Conservation (phyloP, 257 asterid genomes). For the Ilex aquifolium region DNA sequence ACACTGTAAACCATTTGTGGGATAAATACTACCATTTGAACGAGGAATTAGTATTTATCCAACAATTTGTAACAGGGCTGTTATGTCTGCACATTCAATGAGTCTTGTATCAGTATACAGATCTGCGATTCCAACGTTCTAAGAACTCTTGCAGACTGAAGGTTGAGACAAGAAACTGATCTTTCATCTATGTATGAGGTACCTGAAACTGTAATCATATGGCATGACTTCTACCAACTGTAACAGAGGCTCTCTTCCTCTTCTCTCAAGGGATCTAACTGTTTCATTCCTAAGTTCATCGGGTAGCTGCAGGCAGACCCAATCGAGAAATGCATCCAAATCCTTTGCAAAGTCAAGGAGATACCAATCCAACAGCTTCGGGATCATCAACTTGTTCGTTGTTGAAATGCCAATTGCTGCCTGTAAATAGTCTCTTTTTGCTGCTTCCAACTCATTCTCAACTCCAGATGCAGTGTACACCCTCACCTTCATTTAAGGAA, state of each 20-base stretch:
- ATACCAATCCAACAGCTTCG: constrained; percentile 79
- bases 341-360: constrained; percentile 81
- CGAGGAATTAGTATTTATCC: no score
- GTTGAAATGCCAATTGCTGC: constrained; percentile 70
- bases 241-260: constrained; percentile 40
- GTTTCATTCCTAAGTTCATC: constrained; percentile 43
- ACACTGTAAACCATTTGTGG: no score
- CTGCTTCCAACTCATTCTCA: constrained; percentile 61
- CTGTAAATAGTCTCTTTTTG: constrained; percentile 62
- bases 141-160: no score
- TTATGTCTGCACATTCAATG: no score
- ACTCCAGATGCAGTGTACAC: constrained; percentile 64
- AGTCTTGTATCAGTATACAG: no score
- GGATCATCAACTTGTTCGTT: constrained; percentile 50
- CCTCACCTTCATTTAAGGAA: constrained; percentile 45
- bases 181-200: constrained; percentile 42
- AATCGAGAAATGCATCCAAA: constrained; percentile 61
- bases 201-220: constrained; percentile 69
- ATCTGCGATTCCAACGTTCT: no score
- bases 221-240: constrained; percentile 50
- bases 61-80: no score
- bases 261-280: constrained; percentile 38
- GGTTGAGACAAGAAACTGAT: background rate
- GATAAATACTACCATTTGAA: no score
- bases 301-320: constrained; percentile 81